Base-by-base conservation (phyloP, 73 alveolate genomes). In the Paramecium biaurelia region DNA sequence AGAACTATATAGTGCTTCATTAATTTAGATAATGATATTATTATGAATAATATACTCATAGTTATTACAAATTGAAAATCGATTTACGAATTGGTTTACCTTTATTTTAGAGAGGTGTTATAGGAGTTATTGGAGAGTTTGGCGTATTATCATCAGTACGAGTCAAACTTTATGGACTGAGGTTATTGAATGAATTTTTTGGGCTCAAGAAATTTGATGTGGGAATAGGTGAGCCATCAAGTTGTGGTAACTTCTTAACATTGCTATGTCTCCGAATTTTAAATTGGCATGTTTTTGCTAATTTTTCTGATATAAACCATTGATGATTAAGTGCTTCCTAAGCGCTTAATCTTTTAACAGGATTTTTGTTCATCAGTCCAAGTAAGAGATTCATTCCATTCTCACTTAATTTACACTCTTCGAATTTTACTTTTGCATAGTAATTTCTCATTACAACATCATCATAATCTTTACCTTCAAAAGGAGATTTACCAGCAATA, bases 391-490 rank as follows among this genome's bases (percentile, higher is more conserved):
- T 47, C 90, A 79, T 79, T 9, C 90, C 90, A 79, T 43, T 56
- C 45, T 79, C 76, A 11, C 90, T 79, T 18, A 79, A 43, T 45
- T 79, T 79, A 2, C 45, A 38, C 0, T 79, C 42, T 45, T 79
- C 90, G 76, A 79, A 79, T 30, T 79, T 42, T 11, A 79, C 90
- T 47, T 79, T 41, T 43, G 63, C 90, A 26, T 79, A 41, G 28
- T 79, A 79, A 24, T 79, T 79, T 6, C 56, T 38, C 70, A 79
- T 79, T 9, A 79, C 90, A 7, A 79, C 74, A 41, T 41, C 70
- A 79, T 79, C 90, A 45, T 79, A 79, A 42, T 79, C 90, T 45
- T 41, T 41, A 5, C 90, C 90, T 11, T 79, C 90, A 23, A 41
- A 79, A 7, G 90, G 90, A 4, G 70, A 41, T 24, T 45, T 79